Conservation (phyloP, 495 filamentous ascomycete species). For the Hypoxylon cercidicola region DNA sequence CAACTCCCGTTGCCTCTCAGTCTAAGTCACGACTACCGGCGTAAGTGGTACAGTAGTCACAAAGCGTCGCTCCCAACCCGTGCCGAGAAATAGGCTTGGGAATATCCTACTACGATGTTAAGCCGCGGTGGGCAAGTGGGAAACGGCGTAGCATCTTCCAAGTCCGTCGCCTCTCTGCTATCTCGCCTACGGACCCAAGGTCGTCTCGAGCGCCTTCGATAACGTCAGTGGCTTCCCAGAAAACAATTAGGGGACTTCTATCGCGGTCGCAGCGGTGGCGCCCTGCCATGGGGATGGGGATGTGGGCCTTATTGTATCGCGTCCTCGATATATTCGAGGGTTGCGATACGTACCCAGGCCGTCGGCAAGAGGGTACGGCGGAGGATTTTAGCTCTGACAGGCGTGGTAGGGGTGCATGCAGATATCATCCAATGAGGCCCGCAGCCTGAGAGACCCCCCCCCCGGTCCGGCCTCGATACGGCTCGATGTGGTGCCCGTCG, state of each 20-base stretch:
- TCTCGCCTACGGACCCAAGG: constrained; percentile 12
- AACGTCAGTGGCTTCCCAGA: constrained; percentile 38
- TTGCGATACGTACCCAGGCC: constrained; percentile 20
- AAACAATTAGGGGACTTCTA: constrained; percentile 19
- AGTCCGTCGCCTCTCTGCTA: constrained; percentile 22
- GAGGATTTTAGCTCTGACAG: constrained; percentile 40
- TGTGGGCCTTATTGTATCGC: constrained; percentile 10
- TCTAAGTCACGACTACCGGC: constrained; percentile 41
- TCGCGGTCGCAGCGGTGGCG: constrained; percentile 29
- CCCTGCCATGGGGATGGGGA: constrained; percentile 23
- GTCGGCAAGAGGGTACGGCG: constrained; percentile 18
- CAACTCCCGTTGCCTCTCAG: constrained; percentile 33
- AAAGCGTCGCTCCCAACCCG: constrained; percentile 33
- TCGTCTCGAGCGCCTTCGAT: constrained; percentile 26
- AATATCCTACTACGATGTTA: constrained; percentile 21
- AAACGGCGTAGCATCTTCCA: constrained; percentile 32
- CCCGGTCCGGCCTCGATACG: constrained; percentile 37
- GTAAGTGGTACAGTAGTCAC: constrained; percentile 31
- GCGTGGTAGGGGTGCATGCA: constrained; percentile 35
- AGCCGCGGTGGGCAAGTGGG: constrained; percentile 27
- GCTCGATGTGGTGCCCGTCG: constrained; percentile 30
- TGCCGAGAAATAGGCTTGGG: constrained; percentile 29
- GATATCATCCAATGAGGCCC: constrained; percentile 29
- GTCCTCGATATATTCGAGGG: constrained; percentile 20
- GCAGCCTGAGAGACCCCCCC: constrained; percentile 19